Conservation (phyloP, 148 eudicot species). For the Fagopyrum esculentum region DNA sequence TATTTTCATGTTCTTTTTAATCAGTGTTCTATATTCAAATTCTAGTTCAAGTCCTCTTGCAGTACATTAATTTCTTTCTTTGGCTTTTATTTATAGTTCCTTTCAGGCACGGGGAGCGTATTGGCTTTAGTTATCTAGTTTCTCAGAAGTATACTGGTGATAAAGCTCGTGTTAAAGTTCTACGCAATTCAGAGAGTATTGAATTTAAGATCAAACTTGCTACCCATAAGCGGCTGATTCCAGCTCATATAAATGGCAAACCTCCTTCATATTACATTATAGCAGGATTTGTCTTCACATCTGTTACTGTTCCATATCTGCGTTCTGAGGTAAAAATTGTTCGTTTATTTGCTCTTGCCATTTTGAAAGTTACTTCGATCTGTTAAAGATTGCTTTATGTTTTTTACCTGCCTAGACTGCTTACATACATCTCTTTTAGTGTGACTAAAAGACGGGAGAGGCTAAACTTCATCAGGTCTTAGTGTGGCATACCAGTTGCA, state of each 20-base stretch:
- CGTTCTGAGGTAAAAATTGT: conserved; percentile 35
- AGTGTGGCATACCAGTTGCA: neutral
- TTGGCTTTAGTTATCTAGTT: conserved; percentile 41
- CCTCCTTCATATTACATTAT: conserved; percentile 49
- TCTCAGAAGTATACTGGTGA: conserved; percentile 43
- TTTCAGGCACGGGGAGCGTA: conserved; percentile 52
- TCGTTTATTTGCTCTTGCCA: neutral
- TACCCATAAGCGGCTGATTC: conserved; percentile 36
- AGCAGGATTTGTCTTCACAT: conserved; percentile 39
- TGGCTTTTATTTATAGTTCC: conserved; percentile 19
- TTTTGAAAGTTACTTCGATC: neutral
- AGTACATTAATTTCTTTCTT: neutral
- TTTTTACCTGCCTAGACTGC: neutral
- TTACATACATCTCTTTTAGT: neutral
- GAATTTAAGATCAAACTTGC: conserved; percentile 37
- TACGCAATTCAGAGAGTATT: conserved; percentile 32
- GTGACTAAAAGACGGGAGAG: neutral
- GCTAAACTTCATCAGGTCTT: neutral
- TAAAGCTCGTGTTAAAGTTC: conserved; percentile 34
- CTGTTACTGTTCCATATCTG: conserved; percentile 43
- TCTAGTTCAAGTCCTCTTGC: neutral
- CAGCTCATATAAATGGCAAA: conserved; percentile 36
- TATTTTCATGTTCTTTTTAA: neutral
- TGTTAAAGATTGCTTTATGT: neutral
- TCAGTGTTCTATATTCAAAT: neutral